Conservation (phyloP, 2,329 filamentous ascomycete genomes). For the Pseudogymnoascus sp. region DNA sequence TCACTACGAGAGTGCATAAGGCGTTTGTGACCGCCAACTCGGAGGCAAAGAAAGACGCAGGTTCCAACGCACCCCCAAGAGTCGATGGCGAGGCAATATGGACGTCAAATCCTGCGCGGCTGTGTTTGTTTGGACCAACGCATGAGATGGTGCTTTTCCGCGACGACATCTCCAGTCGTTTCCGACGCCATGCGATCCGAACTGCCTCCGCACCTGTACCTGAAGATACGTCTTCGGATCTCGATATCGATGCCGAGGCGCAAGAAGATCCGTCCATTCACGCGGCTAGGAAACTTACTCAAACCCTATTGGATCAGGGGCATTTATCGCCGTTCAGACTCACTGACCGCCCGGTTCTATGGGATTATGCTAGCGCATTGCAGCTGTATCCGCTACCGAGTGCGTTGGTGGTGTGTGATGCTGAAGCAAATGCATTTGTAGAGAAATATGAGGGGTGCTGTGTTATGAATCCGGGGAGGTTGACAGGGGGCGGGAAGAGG, state of each 20-base stretch:
- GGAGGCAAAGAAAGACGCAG: slow-evolving; percentile 48
- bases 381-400: slow-evolving; percentile 85
- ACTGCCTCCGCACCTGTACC: slow-evolving; percentile 44
- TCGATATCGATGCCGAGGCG: slow-evolving; percentile 22
- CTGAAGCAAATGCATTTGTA: slow-evolving; percentile 72
- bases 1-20: slow-evolving; percentile 77
- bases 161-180: slow-evolving; percentile 73
- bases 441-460: slow-evolving; percentile 92
- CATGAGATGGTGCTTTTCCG: slow-evolving; percentile 83
- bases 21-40: slow-evolving; percentile 71
- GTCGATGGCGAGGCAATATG: slow-evolving; percentile 66
- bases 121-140: slow-evolving; percentile 77
- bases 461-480: slow-evolving; percentile 81
- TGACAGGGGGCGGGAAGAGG: slow-evolving; percentile 62
- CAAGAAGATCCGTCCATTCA: slow-evolving; percentile 28
- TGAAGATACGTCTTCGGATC: slow-evolving; percentile 25
- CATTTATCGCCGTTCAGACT: slow-evolving; percentile 81
- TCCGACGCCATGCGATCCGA: slow-evolving; percentile 67
- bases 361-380: slow-evolving; percentile 73
- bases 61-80: slow-evolving; percentile 32
- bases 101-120: slow-evolving; percentile 76
- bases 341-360: slow-evolving; percentile 71
- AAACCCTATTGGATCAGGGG: slow-evolving; percentile 85
- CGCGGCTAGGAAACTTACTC: slow-evolving; percentile 69
- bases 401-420: slow-evolving; percentile 72